Percentiles rank a stretch among this genome's conserved stretches.
Evolutionary conservation across 352 stramenopile genomes (phyloP).

Genomic region (Pythium scleroteichum): DNA sequence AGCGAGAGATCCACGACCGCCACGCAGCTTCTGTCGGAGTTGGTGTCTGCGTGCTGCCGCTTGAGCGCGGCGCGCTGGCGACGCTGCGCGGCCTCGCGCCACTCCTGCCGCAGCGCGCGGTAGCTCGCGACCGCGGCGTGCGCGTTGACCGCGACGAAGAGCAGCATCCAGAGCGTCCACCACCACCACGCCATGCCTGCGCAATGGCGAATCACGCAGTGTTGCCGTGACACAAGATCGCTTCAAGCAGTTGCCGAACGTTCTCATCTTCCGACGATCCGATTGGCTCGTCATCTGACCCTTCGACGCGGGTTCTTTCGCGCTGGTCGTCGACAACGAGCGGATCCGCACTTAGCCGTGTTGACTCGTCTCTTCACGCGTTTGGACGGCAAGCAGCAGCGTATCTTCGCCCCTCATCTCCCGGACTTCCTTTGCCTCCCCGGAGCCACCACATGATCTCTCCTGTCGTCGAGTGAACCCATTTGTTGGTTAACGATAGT

Average conservation of each 20-base stretch:
- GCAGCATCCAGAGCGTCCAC: constrained; percentile 23
- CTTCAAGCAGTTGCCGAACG: neutral
- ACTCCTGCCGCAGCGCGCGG: constrained; percentile 1
- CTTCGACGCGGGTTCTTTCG: no score
- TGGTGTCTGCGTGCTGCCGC: constrained; percentile 3
- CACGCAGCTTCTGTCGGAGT: neutral
- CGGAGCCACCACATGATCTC: constrained; percentile 4
- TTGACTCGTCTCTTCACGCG: no score
- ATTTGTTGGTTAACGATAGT: neutral
- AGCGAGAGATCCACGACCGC: neutral
- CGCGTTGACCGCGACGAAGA: constrained; percentile 24
- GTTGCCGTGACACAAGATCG: neutral
- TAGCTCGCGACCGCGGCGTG: constrained; percentile 10
- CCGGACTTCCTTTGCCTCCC: neutral
- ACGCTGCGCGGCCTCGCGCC: neutral
- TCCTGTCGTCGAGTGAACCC: constrained; percentile 24
- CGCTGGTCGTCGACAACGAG: no score
- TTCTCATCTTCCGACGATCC: neutral
- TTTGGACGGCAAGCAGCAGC: neutral
- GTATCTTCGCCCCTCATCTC: neutral
- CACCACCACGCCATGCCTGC: neutral
- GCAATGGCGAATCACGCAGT: constrained; percentile 9
- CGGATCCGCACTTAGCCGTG: no score
- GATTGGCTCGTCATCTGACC: neutral
- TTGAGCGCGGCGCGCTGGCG: neutral